phyloP scores from a whole-genome alignment of 805 yeast genomes.

The Barnettozyma wickerhamii region DNA sequence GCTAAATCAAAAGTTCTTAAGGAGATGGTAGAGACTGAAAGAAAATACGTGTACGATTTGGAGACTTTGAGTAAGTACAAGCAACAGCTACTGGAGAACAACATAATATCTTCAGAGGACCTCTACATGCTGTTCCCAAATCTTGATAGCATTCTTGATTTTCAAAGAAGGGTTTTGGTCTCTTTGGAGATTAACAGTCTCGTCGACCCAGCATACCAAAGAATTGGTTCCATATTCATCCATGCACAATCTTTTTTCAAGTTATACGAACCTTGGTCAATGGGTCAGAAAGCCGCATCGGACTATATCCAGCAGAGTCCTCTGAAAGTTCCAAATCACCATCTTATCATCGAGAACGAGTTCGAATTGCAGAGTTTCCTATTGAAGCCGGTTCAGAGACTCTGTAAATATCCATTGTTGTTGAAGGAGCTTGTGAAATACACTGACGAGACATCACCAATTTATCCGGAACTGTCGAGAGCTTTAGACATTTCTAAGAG shows the following conservation, averaged over 20 bases:
- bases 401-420: conserved; percentile 91
- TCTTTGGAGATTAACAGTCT: conserved; percentile 86
- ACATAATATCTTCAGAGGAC: conserved; percentile 71
- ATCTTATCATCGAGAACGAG: conserved; percentile 69
- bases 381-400: conserved; percentile 91
- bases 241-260: conserved; percentile 84
- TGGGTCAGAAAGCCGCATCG: conserved; percentile 83
- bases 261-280: conserved; percentile 91
- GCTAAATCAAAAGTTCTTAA: conserved; percentile 72
- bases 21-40: conserved; percentile 85
- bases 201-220: conserved; percentile 68
- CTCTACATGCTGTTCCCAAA: conserved; percentile 83
- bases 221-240: conserved; percentile 84
- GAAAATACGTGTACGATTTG: conserved; percentile 88
- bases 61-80: conserved; percentile 69
- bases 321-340: conserved; percentile 43
- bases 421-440: conserved; percentile 69
- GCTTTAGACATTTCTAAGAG: conserved; percentile 76
- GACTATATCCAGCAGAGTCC: conserved; percentile 67
- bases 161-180: conserved; percentile 82
- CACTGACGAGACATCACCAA: conserved; percentile 48
- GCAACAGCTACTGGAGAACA: conserved; percentile 59
- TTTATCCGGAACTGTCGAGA: conserved; percentile 59
- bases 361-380: conserved; percentile 87
- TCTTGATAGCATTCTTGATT: conserved; percentile 76